These are phyloP conservation scores for Rhodotorula sp. DNA, from an alignment of 1,284 basidiomycete species.

Conservation along the genomic window DNA sequence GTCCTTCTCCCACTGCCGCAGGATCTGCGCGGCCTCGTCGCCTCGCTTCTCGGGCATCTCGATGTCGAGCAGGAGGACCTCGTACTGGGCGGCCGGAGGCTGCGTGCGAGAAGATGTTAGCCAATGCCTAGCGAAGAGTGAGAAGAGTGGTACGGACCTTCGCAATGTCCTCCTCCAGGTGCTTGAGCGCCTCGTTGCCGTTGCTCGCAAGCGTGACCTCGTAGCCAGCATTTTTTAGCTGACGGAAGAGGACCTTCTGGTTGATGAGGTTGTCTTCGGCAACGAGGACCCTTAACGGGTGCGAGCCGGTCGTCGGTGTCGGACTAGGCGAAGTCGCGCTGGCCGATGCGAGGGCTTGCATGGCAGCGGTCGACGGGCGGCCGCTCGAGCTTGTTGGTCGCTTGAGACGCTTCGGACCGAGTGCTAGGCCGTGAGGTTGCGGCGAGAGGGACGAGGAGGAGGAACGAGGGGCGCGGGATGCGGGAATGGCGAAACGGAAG, in stretches of 20 bases:
- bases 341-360: not conserved
- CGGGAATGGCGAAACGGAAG: constrained; percentile 37
- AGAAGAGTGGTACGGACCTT: not conserved
- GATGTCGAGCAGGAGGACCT: no score
- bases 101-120: no score
- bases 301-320: not conserved
- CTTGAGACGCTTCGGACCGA: not conserved
- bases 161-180: constrained; percentile 1
- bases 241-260: constrained; percentile 45
- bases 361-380: not conserved
- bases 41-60: no score
- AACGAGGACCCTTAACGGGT: constrained; percentile 18
- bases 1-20: no score
- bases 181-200: constrained; percentile 51
- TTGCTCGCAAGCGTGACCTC: constrained; percentile 49
- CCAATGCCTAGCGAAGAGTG: no score
- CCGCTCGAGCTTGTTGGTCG: constrained; percentile 3
- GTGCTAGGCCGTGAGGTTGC: not conserved
- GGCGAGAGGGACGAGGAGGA: not conserved
- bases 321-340: not conserved
- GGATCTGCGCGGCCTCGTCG: no score
- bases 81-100: no score
- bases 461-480: constrained; percentile 4
- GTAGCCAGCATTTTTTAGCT: constrained; percentile 49
- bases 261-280: constrained; percentile 52